These are phyloP conservation scores for Adansonia grandidieri DNA, from an alignment of 441 rosid species.

Conservation along the genomic window DNA sequence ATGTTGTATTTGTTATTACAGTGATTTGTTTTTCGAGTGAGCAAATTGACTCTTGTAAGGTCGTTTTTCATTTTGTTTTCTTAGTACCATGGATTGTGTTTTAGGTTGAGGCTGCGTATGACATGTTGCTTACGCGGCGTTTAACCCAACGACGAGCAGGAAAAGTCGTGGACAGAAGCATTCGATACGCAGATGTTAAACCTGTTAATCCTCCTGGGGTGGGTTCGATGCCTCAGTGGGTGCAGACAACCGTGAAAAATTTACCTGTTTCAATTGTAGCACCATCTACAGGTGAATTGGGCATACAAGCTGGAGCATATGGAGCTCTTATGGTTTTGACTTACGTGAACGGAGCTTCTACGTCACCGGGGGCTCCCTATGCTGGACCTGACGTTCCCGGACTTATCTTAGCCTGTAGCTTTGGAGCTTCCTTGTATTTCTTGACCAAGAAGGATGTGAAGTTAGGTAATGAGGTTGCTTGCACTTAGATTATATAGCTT, in stretches of 20 bases:
- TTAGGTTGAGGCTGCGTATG: constrained; percentile 97
- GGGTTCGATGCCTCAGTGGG: constrained; percentile 75
- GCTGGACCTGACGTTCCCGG: constrained; percentile 89
- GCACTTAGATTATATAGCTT: constrained; percentile 10
- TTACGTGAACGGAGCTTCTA: constrained; percentile 74
- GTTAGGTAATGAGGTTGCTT: constrained; percentile 58
- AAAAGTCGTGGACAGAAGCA: constrained; percentile 71
- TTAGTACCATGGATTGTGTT: constrained; percentile 1
- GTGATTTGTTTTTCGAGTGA: background rate
- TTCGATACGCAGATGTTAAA: constrained; percentile 94
- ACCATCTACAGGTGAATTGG: constrained; percentile 68
- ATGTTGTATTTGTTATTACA: no score
- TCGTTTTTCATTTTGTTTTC: constrained; percentile 12
- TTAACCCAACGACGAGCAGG: constrained; percentile 89
- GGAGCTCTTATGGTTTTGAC: constrained; percentile 88
- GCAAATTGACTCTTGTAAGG: background rate
- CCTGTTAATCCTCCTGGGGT: constrained; percentile 50
- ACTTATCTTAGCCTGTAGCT: constrained; percentile 75
- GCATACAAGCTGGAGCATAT: constrained; percentile 86
- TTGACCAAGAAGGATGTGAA: constrained; percentile 82
- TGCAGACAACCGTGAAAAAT: constrained; percentile 63
- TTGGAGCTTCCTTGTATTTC: constrained; percentile 92
- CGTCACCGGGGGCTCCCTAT: constrained; percentile 50
- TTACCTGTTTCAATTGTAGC: constrained; percentile 62
- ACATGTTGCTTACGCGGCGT: constrained; percentile 94